Evolutionary conservation across 257 asterid genomes (phyloP).

Genomic region (Paulownia fortunei): DNA sequence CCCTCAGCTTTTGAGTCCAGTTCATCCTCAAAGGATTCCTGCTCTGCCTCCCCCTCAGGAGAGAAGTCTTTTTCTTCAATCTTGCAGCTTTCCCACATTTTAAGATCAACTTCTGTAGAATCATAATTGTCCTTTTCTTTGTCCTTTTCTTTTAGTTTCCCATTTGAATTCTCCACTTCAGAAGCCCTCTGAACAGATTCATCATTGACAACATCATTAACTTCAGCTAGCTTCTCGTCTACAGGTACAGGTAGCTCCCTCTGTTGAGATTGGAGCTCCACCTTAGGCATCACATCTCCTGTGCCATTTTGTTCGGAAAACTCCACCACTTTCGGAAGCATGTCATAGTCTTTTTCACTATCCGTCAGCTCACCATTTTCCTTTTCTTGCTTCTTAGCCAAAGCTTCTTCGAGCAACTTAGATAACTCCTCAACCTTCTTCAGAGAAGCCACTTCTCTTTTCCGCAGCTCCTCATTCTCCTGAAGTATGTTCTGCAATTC

Average conservation of each 20-base stretch:
- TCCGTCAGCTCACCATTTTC: slow-evolving; percentile 73
- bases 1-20: slow-evolving; percentile 65
- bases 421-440: slow-evolving; percentile 70
- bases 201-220: slow-evolving; percentile 34
- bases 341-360: slow-evolving; percentile 78
- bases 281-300: slow-evolving; percentile 54
- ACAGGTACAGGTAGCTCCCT: slow-evolving; percentile 39
- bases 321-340: slow-evolving; percentile 92
- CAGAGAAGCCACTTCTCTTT: slow-evolving; percentile 59
- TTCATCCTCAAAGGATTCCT: slow-evolving; percentile 74
- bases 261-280: slow-evolving; percentile 42
- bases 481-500: slow-evolving; percentile 67
- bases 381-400: slow-evolving; percentile 52
- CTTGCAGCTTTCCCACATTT: slow-evolving; percentile 93
- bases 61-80: slow-evolving; percentile 81
- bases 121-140: slow-evolving; percentile 52
- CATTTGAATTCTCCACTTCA: slow-evolving; percentile 44
- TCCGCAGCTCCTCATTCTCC: slow-evolving; percentile 74
- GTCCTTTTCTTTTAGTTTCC: slow-evolving; percentile 38
- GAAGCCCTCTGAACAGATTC: slow-evolving; percentile 40
- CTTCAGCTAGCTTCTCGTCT: slow-evolving; percentile 40
- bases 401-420: slow-evolving; percentile 74
- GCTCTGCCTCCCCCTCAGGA: slow-evolving; percentile 68
- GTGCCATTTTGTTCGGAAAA: slow-evolving; percentile 87
- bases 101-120: slow-evolving; percentile 61